Base-by-base conservation (phyloP, 1,284 basidiomycete species). In the Trichosporon faecale region DNA sequence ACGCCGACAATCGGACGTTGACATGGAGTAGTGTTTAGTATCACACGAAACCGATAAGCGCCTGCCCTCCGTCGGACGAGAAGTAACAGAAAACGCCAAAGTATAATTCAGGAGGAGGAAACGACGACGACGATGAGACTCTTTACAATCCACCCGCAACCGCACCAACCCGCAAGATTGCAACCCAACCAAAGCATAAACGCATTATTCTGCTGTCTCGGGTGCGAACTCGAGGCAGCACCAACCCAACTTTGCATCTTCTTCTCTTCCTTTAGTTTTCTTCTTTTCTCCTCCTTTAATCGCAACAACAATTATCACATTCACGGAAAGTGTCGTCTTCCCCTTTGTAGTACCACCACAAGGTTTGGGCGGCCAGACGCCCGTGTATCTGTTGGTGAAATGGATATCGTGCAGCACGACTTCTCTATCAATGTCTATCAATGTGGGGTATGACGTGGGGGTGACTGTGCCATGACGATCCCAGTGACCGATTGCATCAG, bases 1-100 rank as follows among this genome's bases (percentile, higher is more conserved):
- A 23, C 75, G 81, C 68, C 74, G 82, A 66, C 80, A 81, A 71
- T 79, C 78, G 64, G 82, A 83, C 65, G 81, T 83, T 31, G 80
- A 83, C 65, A 83, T 83, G 82, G 79, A 81, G 66, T 77, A 72
- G 66, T 29, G 37, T 2, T 52, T 52, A 52, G 49, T 52, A 21
- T 52, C 49, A 52, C 49, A 52, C 49, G 49, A 52, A 23, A 18
- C 49, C 49, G 49, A 52, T 52, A 52, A 52, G n/a, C n/a, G n/a
- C n/a, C n/a, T n/a, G n/a, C n/a, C n/a, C n/a, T n/a, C n/a, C n/a
- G n/a, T n/a, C n/a, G n/a, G n/a, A n/a, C n/a, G n/a, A 33, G 60
- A 46, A 35, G 18, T n/a, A 25, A 9, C 46, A 64, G 16, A 12
- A 18, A 33, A 40, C 35, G 25, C 31, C 40, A 31, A 44, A 44